Evolutionary conservation across 305 asterid species (phyloP).

Genomic region (Fraxinus velutina): DNA sequence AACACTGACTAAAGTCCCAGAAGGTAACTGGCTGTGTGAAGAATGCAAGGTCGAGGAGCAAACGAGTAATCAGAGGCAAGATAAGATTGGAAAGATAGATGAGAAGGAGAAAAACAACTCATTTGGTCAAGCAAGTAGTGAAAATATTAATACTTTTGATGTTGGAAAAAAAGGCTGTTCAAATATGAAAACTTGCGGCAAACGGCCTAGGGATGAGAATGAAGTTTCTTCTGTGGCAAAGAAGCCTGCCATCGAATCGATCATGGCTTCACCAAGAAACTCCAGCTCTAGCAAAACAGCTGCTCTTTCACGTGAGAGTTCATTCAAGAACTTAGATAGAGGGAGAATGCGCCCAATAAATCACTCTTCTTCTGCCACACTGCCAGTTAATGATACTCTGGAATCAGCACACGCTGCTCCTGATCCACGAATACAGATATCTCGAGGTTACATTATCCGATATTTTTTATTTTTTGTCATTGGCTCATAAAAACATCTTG

Average conservation of each 20-base stretch:
- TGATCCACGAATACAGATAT: constrained; percentile 39
- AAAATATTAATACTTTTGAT: constrained; percentile 37
- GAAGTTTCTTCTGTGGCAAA: constrained; percentile 68
- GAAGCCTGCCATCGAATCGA: constrained; percentile 57
- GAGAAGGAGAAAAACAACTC: constrained; percentile 53
- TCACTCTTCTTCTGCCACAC: constrained; percentile 39
- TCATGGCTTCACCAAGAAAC: constrained; percentile 47
- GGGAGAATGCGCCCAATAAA: constrained; percentile 45
- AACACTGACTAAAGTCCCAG: constrained; percentile 67
- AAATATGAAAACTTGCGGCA: constrained; percentile 41
- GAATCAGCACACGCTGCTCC: constrained; percentile 47
- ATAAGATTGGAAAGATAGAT: constrained; percentile 39
- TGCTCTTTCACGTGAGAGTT: constrained; percentile 57
- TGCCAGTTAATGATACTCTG: constrained; percentile 35
- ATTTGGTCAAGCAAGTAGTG: constrained; percentile 53
- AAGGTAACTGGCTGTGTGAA: constrained; percentile 88
- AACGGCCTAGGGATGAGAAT: constrained; percentile 60
- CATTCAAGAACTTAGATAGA: constrained; percentile 54
- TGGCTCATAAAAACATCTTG: constrained; percentile 14
- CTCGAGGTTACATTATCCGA: constrained; percentile 43
- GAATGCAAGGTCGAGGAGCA: constrained; percentile 61
- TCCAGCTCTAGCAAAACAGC: constrained; percentile 38
- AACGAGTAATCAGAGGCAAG: constrained; percentile 43
- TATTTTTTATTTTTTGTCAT: constrained; percentile 12
- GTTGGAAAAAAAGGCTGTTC: constrained; percentile 37